Conservation (phyloP, 1,139 yeast genomes). For the Candida albicans region DNA sequence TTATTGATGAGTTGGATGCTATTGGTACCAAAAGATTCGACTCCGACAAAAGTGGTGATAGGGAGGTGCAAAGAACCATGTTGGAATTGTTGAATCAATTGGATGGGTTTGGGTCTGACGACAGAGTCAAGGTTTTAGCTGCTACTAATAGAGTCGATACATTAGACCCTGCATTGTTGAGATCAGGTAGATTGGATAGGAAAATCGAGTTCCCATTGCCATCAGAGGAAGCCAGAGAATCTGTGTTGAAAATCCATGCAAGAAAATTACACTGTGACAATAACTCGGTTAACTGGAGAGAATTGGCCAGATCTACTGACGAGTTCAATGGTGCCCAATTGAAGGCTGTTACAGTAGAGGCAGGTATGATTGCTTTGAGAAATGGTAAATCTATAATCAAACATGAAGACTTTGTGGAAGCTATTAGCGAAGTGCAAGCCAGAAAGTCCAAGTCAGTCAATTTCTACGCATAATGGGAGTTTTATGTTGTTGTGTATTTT, state of each 20-base stretch:
- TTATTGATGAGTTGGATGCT: constrained; percentile 97
- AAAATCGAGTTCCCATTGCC: constrained; percentile 98
- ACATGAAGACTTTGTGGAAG: constrained; percentile 98
- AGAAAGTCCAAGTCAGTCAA: constrained; percentile 93
- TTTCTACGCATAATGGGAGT: constrained; percentile 65
- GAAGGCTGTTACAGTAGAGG: constrained; percentile 97
- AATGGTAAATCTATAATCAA: constrained; percentile 89
- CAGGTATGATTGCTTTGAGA: constrained; percentile 98
- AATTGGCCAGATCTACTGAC: constrained; percentile 94
- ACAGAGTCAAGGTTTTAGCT: constrained; percentile 93
- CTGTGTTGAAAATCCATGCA: constrained; percentile 93
- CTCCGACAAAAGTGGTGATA: constrained; percentile 95
- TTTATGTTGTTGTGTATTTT: background rate
- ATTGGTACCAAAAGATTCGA: constrained; percentile 98
- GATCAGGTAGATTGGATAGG: constrained; percentile 97
- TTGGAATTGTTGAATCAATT: constrained; percentile 93
- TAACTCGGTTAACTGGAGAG: constrained; percentile 90
- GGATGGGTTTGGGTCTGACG: constrained; percentile 98
- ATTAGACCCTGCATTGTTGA: constrained; percentile 91
- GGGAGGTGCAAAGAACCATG: constrained; percentile 99
- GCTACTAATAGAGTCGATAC: constrained; percentile 99
- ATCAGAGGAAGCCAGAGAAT: constrained; percentile 94
- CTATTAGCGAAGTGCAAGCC: constrained; percentile 97
- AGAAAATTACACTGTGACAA: constrained; percentile 95
- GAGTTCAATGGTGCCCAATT: constrained; percentile 98